Evolutionary conservation across 2,329 filamentous ascomycete species (phyloP).

Genomic region (Tolypocladium cylindrosporum): DNA sequence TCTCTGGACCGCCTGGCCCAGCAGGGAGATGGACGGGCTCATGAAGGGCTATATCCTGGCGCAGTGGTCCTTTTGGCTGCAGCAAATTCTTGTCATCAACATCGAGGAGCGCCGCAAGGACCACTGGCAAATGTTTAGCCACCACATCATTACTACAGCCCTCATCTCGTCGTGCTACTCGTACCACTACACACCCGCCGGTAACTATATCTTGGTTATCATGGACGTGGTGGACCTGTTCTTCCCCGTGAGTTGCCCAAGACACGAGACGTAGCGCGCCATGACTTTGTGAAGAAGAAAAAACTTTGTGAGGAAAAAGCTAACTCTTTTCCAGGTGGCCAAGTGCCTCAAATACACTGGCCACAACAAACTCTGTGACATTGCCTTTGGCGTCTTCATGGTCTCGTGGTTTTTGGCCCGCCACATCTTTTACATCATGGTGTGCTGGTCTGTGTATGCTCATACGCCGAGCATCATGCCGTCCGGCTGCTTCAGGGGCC

Average conservation of each 20-base stretch:
- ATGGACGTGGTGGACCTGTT: conserved; percentile 93
- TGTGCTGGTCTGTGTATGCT: conserved; percentile 74
- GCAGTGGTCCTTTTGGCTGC: conserved; percentile 87
- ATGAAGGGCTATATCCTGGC: conserved; percentile 86
- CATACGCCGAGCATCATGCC: conserved; percentile 53
- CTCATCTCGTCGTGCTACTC: conserved; percentile 76
- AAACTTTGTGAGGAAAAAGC: not conserved
- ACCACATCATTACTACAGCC: conserved; percentile 81
- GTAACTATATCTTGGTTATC: conserved; percentile 77
- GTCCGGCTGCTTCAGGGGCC: conserved; percentile 61
- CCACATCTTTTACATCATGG: conserved; percentile 67
- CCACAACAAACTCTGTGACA: conserved; percentile 66
- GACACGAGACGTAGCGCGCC: not conserved
- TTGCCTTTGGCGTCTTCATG: conserved; percentile 78
- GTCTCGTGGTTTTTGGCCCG: conserved; percentile 74
- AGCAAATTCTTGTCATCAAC: conserved; percentile 89
- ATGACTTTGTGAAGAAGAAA: not conserved
- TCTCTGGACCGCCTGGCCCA: conserved; percentile 80
- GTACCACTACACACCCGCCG: conserved; percentile 79
- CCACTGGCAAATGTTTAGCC: conserved; percentile 89
- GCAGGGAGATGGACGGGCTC: conserved; percentile 60
- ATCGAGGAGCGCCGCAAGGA: conserved; percentile 93
- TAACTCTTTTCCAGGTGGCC: conserved; percentile 49
- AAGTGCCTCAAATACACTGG: conserved; percentile 91
- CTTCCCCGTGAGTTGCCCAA: conserved; percentile 55